Evolutionary conservation across 139 green algal species (phyloP).

Genomic region (Tetradesmus obliquus): DNA sequence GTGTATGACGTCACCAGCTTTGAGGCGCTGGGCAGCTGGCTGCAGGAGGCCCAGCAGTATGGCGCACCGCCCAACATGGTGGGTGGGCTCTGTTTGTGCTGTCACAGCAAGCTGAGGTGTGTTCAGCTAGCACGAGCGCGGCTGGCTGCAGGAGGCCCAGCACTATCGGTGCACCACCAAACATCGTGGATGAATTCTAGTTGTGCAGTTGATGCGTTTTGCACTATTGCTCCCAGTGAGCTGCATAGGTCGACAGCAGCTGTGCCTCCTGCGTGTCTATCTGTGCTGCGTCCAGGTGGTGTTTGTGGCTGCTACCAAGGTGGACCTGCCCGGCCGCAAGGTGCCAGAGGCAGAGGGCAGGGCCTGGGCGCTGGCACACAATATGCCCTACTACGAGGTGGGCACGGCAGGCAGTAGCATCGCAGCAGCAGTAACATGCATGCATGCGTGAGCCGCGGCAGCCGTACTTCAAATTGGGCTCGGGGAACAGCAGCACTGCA

Average conservation of each 20-base stretch:
- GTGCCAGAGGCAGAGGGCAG: constrained; percentile 71
- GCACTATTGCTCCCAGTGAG: background rate
- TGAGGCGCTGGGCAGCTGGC: constrained; percentile 62
- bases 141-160: constrained; percentile 65
- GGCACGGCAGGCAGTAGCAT: background rate
- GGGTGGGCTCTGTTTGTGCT: background rate
- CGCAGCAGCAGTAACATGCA: background rate
- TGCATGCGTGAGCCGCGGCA: background rate
- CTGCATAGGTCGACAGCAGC: background rate
- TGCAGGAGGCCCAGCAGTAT: constrained; percentile 55
- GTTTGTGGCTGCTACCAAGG: constrained; percentile 67
- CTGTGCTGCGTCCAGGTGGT: constrained; percentile 51
- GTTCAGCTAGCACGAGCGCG: too few species aligned
- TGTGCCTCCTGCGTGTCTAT: too few species aligned
- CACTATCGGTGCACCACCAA: background rate
- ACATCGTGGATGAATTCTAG: background rate
- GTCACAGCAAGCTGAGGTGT: background rate
- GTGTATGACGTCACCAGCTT: constrained; percentile 61
- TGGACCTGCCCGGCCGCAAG: constrained; percentile 59
- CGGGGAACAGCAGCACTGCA: background rate
- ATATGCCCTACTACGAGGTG: constrained; percentile 68
- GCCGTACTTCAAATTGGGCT: background rate
- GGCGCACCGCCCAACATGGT: background rate
- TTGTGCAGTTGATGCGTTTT: background rate
- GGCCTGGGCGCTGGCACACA: constrained; percentile 63